Evolutionary conservation across 2,329 filamentous ascomycete species (phyloP).

Genomic region (Zopfia rhizophila): DNA sequence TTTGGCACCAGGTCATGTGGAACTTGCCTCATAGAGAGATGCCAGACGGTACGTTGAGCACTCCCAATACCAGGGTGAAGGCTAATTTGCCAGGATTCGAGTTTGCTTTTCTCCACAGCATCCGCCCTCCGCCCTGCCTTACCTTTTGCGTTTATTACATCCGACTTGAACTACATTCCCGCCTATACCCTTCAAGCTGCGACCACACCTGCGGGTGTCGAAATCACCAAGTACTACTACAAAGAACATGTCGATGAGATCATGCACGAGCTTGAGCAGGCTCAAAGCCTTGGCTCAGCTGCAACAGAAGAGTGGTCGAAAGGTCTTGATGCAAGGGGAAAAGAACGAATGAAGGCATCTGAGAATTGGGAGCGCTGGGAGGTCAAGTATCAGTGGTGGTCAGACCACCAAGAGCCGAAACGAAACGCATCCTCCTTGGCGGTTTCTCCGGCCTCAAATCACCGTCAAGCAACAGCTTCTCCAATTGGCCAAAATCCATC

Average conservation of each 20-base stretch:
- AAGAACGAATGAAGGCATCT: constrained; percentile 68
- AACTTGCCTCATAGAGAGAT: constrained; percentile 68
- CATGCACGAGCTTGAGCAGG: constrained; percentile 70
- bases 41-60: constrained; percentile 69
- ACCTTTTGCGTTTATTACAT: constrained; percentile 73
- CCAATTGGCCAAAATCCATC: constrained; percentile 38
- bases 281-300: constrained; percentile 72
- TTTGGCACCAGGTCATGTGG: constrained; percentile 76
- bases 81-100: constrained; percentile 69
- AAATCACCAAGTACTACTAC: constrained; percentile 74
- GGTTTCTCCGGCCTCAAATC: constrained; percentile 27
- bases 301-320: constrained; percentile 82
- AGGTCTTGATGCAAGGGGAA: constrained; percentile 73
- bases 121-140: constrained; percentile 74
- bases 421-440: constrained; percentile 21
- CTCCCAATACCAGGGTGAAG: constrained; percentile 10
- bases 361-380: constrained; percentile 82
- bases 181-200: constrained; percentile 65
- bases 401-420: constrained; percentile 27
- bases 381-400: constrained; percentile 49
- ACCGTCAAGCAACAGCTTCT: constrained; percentile 34
- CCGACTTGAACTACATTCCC: constrained; percentile 69
- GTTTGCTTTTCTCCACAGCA: constrained; percentile 71
- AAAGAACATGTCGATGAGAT: constrained; percentile 71
- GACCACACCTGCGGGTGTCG: constrained; percentile 58